These are phyloP conservation scores for Endotrypanum monterogeii DNA, from an alignment of 208 protist genomes.

Conservation along the genomic window DNA sequence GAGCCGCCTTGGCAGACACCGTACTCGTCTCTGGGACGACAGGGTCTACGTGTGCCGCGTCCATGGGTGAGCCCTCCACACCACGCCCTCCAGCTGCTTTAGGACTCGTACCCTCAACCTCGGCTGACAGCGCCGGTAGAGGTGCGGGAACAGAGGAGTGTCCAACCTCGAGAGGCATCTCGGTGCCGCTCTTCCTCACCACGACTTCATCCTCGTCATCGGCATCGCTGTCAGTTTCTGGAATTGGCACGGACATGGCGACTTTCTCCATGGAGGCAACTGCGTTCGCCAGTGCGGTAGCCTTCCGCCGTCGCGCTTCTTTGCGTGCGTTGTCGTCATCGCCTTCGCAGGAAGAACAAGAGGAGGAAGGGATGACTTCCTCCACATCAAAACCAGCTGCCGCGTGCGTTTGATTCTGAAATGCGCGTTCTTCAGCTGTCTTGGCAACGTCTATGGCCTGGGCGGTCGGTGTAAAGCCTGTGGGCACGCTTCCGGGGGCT, in stretches of 20 bases:
- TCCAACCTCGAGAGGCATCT: neutral
- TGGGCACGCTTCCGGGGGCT: neutral
- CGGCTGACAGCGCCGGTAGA: neutral
- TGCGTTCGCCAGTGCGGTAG: constrained; percentile 14
- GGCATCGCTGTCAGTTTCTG: constrained; percentile 16
- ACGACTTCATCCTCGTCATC: constrained; percentile 1
- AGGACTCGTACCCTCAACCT: neutral
- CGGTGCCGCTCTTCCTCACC: neutral
- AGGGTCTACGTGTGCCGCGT: constrained; percentile 2
- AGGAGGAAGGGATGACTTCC: constrained; percentile 25
- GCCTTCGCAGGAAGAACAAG: constrained; percentile 22
- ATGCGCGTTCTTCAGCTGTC: constrained; percentile 16
- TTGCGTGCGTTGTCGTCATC: neutral
- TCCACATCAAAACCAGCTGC: constrained; percentile 41
- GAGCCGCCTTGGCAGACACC: neutral
- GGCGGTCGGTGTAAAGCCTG: neutral
- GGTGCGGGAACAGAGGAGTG: neutral
- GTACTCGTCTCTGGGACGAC: neutral
- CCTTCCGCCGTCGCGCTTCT: constrained; percentile 16
- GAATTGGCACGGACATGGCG: constrained; percentile 28
- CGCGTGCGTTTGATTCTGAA: constrained; percentile 28
- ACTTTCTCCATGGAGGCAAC: constrained; percentile 9
- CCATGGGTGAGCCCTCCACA: neutral
- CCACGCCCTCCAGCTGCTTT: neutral
- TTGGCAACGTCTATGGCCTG: constrained; percentile 14